A percentile compares a stretch with the other conserved stretches of the same genome.
Evolutionary conservation across 2,329 filamentous ascomycete genomes (phyloP).

Genomic region (Drechmeria coniospora): DNA sequence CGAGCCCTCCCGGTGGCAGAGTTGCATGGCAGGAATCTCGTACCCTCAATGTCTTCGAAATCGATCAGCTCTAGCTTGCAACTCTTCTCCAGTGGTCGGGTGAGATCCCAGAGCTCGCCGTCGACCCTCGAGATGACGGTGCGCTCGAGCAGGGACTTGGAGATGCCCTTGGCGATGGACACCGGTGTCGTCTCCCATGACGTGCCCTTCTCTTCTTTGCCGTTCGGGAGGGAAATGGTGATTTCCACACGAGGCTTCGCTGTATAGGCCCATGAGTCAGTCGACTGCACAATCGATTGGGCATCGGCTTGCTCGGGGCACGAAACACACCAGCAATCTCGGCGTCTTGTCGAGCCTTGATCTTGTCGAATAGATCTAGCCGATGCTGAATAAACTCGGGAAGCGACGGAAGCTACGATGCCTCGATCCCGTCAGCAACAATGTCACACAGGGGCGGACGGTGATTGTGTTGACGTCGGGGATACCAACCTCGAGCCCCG

Average conservation of each 20-base stretch:
- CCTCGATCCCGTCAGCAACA: slow-evolving; percentile 11
- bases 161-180: slow-evolving; percentile 63
- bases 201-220: slow-evolving; percentile 55
- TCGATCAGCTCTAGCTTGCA: slow-evolving; percentile 73
- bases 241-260: slow-evolving; percentile 58
- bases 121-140: slow-evolving; percentile 78
- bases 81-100: slow-evolving; percentile 75
- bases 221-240: slow-evolving; percentile 57
- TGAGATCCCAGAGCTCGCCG: slow-evolving; percentile 80
- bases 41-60: slow-evolving; percentile 44
- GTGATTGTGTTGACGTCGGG: too few species aligned
- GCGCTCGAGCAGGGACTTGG: slow-evolving; percentile 71
- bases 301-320: background rate
- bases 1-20: background rate
- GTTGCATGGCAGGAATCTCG: too few species aligned
- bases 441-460: too few species aligned
- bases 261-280: slow-evolving; percentile 21
- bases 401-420: slow-evolving; percentile 24
- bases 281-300: background rate
- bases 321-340: slow-evolving; percentile 40
- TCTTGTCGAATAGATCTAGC: slow-evolving; percentile 72
- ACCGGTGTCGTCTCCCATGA: slow-evolving; percentile 86
- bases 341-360: slow-evolving; percentile 72
- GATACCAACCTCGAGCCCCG: slow-evolving; percentile 32
- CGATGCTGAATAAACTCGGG: slow-evolving; percentile 73